Evolutionary conservation across 371 early-diverging fungal genomes (phyloP).

Genomic region (Saksenaea oblongispora): DNA sequence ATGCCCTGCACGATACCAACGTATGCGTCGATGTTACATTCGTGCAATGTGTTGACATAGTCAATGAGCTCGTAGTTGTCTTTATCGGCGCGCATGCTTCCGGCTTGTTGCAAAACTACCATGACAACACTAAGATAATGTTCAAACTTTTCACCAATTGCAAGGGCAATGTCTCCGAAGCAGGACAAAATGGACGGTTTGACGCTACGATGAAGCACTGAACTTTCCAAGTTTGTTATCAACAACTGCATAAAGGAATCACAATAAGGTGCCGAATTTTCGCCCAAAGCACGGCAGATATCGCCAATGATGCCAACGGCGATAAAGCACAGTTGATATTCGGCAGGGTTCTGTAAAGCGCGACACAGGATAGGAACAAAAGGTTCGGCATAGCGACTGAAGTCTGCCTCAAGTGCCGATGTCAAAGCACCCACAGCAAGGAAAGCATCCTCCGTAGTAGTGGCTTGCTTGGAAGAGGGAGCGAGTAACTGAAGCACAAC

Average conservation of each 20-base stretch:
- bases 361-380: slow-evolving; percentile 81
- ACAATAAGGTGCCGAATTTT: slow-evolving; percentile 72
- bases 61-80: slow-evolving; percentile 80
- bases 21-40: slow-evolving; percentile 92
- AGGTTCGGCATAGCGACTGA: slow-evolving; percentile 81
- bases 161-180: slow-evolving; percentile 98
- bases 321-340: slow-evolving; percentile 86
- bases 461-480: slow-evolving; percentile 74
- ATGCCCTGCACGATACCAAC: slow-evolving; percentile 94
- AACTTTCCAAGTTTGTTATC: slow-evolving; percentile 71
- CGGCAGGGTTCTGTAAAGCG: slow-evolving; percentile 88
- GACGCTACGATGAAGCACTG: slow-evolving; percentile 79
- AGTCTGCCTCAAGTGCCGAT: slow-evolving; percentile 78
- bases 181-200: slow-evolving; percentile 93
- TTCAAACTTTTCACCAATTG: slow-evolving; percentile 88
- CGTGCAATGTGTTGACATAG: slow-evolving; percentile 80
- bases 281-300: slow-evolving; percentile 86
- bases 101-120: slow-evolving; percentile 85
- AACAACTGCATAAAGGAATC: slow-evolving; percentile 85
- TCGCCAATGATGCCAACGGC: slow-evolving; percentile 96
- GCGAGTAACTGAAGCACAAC: slow-evolving; percentile 69
- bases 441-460: slow-evolving; percentile 93
- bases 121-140: slow-evolving; percentile 81
- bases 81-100: slow-evolving; percentile 64
- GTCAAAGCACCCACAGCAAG: slow-evolving; percentile 86